Evolutionary conservation across 2,329 filamentous ascomycete species (phyloP), one percentile per base, ranked within the genome.

Genomic region (Phaeosphaeriaceae sp.): DNA sequence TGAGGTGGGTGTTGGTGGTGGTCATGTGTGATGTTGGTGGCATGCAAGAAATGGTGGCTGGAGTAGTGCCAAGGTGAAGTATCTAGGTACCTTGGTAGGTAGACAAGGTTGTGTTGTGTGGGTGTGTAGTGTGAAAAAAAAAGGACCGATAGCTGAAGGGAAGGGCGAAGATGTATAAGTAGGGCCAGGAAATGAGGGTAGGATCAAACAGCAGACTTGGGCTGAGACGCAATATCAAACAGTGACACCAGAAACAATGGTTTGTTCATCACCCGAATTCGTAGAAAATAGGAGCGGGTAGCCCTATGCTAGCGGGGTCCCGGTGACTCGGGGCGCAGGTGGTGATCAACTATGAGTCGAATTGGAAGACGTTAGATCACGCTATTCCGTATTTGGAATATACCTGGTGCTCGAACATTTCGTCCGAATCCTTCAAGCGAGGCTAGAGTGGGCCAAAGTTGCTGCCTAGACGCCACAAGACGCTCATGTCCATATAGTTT

Each of bases 1-100:
- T 62, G 6, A 66, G 51, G 3, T 64, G 54, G 40, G 62, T 59
- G 54, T 64, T 59, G 41, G 52, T 18, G 36, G 63, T 56, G 50
- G 48, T 63, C 66, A 70, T 70, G 13, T 49, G 37, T 36, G 47
- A 29, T 33, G 34, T 39, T 11, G 16, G 18, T 35, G 42, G 23
- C 30, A 29, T 42, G 11, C 23, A 15, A 12, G 38, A 17, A 32
- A 45, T 26, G 38, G n/a, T 39, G 40, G 34, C 11, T 23, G 47
- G 40, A 44, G 30, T 21, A 23, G 26, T 47, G 30, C n/a, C n/a
- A n/a, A n/a, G n/a, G n/a, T n/a, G n/a, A n/a, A n/a, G n/a, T n/a
- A n/a, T n/a, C n/a, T n/a, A n/a, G n/a, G n/a, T n/a, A n/a, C n/a
- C n/a, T n/a, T n/a, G n/a, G n/a, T n/a, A n/a, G n/a, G n/a, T n/a